Percentiles rank a stretch among this genome's conserved stretches.
Conservation (phyloP, 2,329 filamentous ascomycete genomes). For the Juglanconis juglandina region DNA sequence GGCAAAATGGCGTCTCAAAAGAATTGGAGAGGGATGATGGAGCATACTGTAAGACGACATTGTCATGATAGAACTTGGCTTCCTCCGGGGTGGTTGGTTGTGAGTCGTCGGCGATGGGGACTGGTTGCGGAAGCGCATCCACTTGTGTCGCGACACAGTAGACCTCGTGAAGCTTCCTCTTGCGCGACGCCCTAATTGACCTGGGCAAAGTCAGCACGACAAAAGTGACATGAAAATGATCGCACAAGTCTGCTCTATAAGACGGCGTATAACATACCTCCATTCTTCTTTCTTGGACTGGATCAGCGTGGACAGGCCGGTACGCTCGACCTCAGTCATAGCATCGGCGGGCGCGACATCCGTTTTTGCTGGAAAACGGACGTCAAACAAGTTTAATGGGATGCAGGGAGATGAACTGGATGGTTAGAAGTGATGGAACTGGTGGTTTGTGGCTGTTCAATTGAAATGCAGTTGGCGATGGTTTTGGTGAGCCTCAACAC, state of each 20-base stretch:
- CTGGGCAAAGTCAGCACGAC: slow-evolving; percentile 47
- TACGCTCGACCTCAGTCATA: slow-evolving; percentile 68
- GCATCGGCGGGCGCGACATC: slow-evolving; percentile 67
- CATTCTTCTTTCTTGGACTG: slow-evolving; percentile 61
- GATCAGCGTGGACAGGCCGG: slow-evolving; percentile 64
- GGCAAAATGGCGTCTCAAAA: slow-evolving; percentile 20
- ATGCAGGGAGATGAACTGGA: slow-evolving; percentile 29
- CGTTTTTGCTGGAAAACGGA: slow-evolving; percentile 63
- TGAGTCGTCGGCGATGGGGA: slow-evolving; percentile 56
- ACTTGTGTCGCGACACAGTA: slow-evolving; percentile 74
- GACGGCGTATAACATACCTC: slow-evolving; percentile 48
- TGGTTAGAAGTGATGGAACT: slow-evolving; percentile 32
- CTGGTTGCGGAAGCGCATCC: slow-evolving; percentile 57
- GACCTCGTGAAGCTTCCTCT: slow-evolving; percentile 86
- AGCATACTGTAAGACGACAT: slow-evolving; percentile 60
- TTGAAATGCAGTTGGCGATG: slow-evolving; percentile 23
- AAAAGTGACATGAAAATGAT: slow-evolving; percentile 43
- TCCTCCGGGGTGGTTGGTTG: slow-evolving; percentile 49
- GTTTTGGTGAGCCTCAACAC: slow-evolving; percentile 14
- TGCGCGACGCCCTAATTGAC: slow-evolving; percentile 76
- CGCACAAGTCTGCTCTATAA: slow-evolving; percentile 49
- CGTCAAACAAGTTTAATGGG: slow-evolving; percentile 37
- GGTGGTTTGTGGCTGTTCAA: slow-evolving; percentile 31
- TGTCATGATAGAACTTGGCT: slow-evolving; percentile 53
- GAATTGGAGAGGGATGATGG: slow-evolving; percentile 17